A percentile compares a stretch with the other conserved stretches of the same genome.
These are phyloP conservation scores for Pythium phragmiticola DNA, from an alignment of 352 stramenopile genomes.

Conservation along the genomic window DNA sequence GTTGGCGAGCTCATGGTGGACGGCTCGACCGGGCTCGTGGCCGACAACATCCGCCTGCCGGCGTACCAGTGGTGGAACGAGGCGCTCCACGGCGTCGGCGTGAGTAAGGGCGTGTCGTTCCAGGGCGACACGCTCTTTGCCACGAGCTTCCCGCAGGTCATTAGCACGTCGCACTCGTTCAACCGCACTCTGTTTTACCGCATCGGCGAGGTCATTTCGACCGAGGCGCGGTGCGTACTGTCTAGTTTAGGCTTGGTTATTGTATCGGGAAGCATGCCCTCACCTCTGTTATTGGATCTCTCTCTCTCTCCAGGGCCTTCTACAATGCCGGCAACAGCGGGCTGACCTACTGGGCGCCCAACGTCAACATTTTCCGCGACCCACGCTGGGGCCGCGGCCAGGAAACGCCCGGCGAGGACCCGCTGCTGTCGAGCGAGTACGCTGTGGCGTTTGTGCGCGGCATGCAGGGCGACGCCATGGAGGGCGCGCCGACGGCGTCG, in stretches of 20 bases:
- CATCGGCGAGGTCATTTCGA: conserved; percentile 80
- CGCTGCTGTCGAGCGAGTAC: conserved; percentile 84
- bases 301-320: conserved; percentile 39
- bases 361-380: conserved; percentile 93
- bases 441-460: conserved; percentile 80
- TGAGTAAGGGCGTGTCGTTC: conserved; percentile 69
- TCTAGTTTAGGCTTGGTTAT: background rate
- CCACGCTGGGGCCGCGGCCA: conserved; percentile 90
- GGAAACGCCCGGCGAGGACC: conserved; percentile 91
- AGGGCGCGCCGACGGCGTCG: background rate
- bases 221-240: conserved; percentile 48
- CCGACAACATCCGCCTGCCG: conserved; percentile 38
- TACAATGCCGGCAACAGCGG: conserved; percentile 75
- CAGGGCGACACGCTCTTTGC: conserved; percentile 47
- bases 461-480: conserved; percentile 73
- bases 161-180: conserved; percentile 78
- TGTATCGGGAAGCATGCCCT: background rate
- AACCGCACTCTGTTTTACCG: conserved; percentile 83
- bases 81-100: conserved; percentile 81
- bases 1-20: conserved; percentile 72
- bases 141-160: conserved; percentile 90
- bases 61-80: conserved; percentile 91
- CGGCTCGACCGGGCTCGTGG: conserved; percentile 36
- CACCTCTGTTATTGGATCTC: background rate
- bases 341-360: conserved; percentile 92